phyloP scores from a whole-genome alignment of 164 flowering plant species.

The Chimonanthus praecox region DNA sequence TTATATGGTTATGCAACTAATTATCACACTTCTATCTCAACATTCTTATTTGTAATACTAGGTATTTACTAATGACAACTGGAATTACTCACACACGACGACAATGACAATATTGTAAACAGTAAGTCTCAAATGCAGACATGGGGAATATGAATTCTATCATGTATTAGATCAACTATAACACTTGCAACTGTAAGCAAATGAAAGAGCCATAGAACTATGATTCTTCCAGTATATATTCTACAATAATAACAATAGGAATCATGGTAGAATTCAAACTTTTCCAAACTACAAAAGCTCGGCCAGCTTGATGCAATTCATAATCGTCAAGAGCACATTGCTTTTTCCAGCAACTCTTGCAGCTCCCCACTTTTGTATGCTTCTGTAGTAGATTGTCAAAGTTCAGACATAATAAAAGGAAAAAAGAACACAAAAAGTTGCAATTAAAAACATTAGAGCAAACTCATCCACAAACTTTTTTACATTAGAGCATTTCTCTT shows the following conservation, averaged over 20 bases:
- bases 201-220: background rate
- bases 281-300: background rate
- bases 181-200: background rate
- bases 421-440: no score
- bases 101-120: background rate
- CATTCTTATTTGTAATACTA: no score
- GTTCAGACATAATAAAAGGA: background rate
- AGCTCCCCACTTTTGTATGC: conserved; percentile 77
- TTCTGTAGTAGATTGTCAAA: conserved; percentile 39
- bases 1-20: no score
- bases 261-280: background rate
- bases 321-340: conserved; percentile 52
- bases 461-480: no score
- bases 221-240: background rate
- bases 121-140: background rate
- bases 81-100: no score
- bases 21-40: no score
- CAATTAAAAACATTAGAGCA: background rate
- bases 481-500: no score
- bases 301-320: background rate
- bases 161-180: background rate
- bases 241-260: background rate
- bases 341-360: conserved; percentile 83
- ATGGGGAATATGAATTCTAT: background rate
- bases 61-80: no score